Conservation (phyloP, 2,329 filamentous ascomycete genomes). For the Fusarium tuaranense region DNA sequence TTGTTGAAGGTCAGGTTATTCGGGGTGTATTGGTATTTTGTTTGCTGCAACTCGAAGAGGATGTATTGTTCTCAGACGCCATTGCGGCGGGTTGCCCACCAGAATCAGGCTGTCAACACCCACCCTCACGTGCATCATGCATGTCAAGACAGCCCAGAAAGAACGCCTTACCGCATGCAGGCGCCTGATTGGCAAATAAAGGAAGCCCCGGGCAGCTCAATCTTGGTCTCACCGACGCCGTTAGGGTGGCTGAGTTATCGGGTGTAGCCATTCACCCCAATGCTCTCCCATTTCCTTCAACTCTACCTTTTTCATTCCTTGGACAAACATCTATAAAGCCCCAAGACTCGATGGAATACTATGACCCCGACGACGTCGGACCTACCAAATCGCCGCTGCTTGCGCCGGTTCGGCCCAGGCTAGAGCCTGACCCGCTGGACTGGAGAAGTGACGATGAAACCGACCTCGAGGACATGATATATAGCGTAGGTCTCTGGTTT, state of each 20-base stretch:
- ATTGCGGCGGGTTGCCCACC: neutral
- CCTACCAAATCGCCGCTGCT: no score
- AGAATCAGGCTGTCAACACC: neutral
- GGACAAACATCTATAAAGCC: neutral
- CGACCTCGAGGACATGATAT: no score
- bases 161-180: neutral
- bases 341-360: neutral
- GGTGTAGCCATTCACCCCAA: accelerated
- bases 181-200: neutral
- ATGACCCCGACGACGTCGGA: no score
- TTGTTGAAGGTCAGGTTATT: no score
- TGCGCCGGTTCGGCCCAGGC: no score
- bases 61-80: neutral
- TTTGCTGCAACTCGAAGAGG: neutral
- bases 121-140: neutral
- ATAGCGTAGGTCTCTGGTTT: no score
- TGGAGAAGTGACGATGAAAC: no score
- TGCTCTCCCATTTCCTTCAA: neutral
- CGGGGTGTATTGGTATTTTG: neutral
- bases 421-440: no score
- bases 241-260: neutral
- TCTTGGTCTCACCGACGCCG: neutral
- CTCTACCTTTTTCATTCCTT: neutral
- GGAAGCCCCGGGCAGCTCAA: neutral
- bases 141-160: neutral